A percentile compares a stretch with the other conserved stretches of the same genome.
Evolutionary conservation across 305 asterid species (phyloP).

Genomic region (Fraxinus floribunda): DNA sequence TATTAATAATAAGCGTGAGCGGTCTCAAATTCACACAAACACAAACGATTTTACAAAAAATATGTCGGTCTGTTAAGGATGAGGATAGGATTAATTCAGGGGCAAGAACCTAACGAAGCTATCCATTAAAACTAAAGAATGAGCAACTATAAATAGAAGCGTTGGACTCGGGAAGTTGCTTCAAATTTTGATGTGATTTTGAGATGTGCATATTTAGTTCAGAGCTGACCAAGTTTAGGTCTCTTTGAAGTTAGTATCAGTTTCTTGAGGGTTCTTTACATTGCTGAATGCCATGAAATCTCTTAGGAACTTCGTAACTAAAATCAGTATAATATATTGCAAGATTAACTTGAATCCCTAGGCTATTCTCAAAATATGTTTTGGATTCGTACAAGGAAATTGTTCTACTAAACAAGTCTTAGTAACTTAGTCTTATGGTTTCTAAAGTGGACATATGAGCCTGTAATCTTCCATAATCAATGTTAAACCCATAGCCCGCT

Average conservation of each 20-base stretch:
- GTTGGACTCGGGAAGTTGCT: not conserved
- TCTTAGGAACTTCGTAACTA: not conserved
- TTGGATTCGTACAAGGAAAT: not conserved
- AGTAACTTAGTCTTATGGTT: not conserved
- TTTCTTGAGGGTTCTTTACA: not conserved
- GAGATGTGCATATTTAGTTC: conserved; percentile 1
- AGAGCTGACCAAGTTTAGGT: not conserved
- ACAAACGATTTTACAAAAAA: not conserved
- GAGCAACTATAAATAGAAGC: not conserved
- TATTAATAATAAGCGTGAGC: conserved; percentile 3
- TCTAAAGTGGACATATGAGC: not conserved
- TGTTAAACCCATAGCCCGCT: not conserved
- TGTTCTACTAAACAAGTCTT: not conserved
- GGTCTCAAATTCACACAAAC: not conserved
- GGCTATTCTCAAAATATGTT: not conserved
- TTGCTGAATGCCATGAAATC: not conserved
- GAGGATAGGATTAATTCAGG: conserved; percentile 1
- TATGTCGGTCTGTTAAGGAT: not conserved
- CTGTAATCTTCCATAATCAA: conserved; percentile 2
- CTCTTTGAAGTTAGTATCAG: not conserved
- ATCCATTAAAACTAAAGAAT: not conserved
- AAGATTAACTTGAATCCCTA: not conserved
- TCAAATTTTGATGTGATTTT: not conserved
- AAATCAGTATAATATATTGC: not conserved
- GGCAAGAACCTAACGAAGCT: not conserved